Conservation (phyloP, 495 filamentous ascomycete species). For the Xylaria flabelliformis region DNA sequence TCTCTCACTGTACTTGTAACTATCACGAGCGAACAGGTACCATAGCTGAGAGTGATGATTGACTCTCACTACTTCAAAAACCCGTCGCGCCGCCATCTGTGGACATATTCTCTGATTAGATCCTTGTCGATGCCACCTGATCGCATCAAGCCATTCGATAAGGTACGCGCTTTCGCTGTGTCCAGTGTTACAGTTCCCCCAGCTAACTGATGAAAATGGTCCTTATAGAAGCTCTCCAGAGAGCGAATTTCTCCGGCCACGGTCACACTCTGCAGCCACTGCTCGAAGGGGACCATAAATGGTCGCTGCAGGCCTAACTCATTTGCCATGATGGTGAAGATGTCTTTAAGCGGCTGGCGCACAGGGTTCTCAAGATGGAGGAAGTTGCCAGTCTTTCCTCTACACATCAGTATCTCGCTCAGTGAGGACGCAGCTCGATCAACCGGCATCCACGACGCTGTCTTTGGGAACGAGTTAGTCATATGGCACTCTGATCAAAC, state of each 20-base stretch:
- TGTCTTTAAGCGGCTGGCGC: slow-evolving; percentile 44
- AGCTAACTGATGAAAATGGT: slow-evolving; percentile 39
- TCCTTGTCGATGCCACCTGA: slow-evolving; percentile 32
- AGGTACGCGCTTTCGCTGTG: slow-evolving; percentile 30
- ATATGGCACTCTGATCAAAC: not conserved
- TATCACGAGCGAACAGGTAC: not conserved
- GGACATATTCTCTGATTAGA: slow-evolving; percentile 36
- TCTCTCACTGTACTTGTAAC: not conserved
- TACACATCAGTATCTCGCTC: slow-evolving; percentile 41
- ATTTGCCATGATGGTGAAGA: slow-evolving; percentile 35
- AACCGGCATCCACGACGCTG: slow-evolving; percentile 50
- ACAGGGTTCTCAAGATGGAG: slow-evolving; percentile 51
- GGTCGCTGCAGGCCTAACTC: slow-evolving; percentile 32
- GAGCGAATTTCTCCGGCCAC: slow-evolving; percentile 33
- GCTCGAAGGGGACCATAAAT: slow-evolving; percentile 36
- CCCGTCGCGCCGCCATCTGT: slow-evolving; percentile 22
- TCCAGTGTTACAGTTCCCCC: slow-evolving; percentile 37
- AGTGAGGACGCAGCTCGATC: slow-evolving; percentile 43
- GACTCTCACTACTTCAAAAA: slow-evolving; percentile 13
- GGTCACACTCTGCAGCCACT: slow-evolving; percentile 42
- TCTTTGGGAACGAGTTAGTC: slow-evolving; percentile 28
- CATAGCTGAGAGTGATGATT: not conserved
- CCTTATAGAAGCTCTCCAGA: slow-evolving; percentile 37
- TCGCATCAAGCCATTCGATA: slow-evolving; percentile 31
- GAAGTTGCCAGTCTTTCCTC: slow-evolving; percentile 28